Base-by-base conservation (phyloP, 352 stramenopile genomes). In the Phytophthora tentaculata region DNA sequence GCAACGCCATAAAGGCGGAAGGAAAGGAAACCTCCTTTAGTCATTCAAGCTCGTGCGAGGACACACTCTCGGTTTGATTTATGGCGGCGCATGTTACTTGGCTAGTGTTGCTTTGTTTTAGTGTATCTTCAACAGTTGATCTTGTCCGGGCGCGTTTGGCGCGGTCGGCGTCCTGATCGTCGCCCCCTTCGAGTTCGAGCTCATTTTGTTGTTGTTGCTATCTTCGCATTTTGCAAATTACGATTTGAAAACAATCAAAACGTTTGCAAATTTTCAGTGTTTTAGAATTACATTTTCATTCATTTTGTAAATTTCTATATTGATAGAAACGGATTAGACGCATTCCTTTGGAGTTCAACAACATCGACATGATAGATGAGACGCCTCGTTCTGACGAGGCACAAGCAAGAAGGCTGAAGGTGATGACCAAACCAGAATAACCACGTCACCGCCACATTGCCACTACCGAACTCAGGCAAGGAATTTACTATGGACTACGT, bases 1-100 rank as follows among this genome's bases (percentile, higher is more conserved):
- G 26, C 17, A 59, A 17, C 14, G 49, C 49, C 23, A 37, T 10
- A 16, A 66, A 19, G 12, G 17, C 19, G 13, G 5, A 13, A 14
- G 49, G 59, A 19, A 66, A 52, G 3, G 19, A 16, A 9, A 29
- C 20, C 4, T 52, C 1, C 14, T 65, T 44, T 4, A 58, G 44
- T 20, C 56, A n/a, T 17, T 43, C 35, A n/a, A 43, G n/a, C 9
- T 43, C 5, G 14, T 19, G 35, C 35, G 14, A 43, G 14, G 35
- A 43, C 13, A 9, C 12, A 9, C 14, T 43, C 3, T 43, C 6
- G 35, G 12, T 43, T n/a, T n/a, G 35, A 10, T 3, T 43, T 43
- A 43, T 43, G 35, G 14, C 35, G 35, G 1, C 35, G 9, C 4
- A 10, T 43, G 6, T 2, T 19, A 6, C 14, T 43, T 43, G 35